These are phyloP conservation scores for Selenicereus undatus DNA, from an alignment of 148 eudicot species.

Conservation along the genomic window DNA sequence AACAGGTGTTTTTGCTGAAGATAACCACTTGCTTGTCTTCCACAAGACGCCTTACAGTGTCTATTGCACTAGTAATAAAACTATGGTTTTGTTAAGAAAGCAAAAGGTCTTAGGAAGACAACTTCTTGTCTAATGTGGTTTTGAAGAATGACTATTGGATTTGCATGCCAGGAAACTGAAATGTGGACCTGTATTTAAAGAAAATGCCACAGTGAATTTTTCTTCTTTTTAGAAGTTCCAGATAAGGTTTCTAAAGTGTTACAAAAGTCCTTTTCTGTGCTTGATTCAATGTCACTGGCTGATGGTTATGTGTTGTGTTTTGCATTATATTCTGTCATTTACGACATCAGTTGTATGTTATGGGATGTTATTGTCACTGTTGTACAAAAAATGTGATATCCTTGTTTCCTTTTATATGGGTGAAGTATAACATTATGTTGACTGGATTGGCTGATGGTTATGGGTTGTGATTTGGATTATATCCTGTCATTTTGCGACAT, in stretches of 20 bases:
- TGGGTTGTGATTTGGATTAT: constrained; percentile 1
- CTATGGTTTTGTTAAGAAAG: neutral
- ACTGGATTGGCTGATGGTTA: neutral
- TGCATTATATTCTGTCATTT: constrained; percentile 4
- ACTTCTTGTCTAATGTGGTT: neutral
- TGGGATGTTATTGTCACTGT: neutral
- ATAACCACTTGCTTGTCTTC: constrained; percentile 35
- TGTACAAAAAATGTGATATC: neutral
- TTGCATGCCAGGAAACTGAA: constrained; percentile 7
- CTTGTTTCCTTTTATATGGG: neutral
- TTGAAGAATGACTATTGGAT: constrained; percentile 10
- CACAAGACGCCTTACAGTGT: constrained; percentile 31
- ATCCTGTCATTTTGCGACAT: constrained; percentile 6
- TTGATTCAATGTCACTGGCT: constrained; percentile 15
- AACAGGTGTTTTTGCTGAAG: constrained; percentile 37
- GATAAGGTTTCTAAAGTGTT: constrained; percentile 18
- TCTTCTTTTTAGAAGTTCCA: neutral
- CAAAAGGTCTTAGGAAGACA: neutral
- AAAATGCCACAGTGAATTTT: constrained; percentile 11
- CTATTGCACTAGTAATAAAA: constrained; percentile 18
- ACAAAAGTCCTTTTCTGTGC: constrained; percentile 13
- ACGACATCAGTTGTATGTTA: constrained; percentile 7
- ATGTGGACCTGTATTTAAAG: constrained; percentile 28
- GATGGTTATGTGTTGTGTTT: neutral
- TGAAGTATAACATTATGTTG: neutral